Base-by-base conservation (phyloP, 1,284 basidiomycete genomes). In the Austroboletus novae-zelandiae region DNA sequence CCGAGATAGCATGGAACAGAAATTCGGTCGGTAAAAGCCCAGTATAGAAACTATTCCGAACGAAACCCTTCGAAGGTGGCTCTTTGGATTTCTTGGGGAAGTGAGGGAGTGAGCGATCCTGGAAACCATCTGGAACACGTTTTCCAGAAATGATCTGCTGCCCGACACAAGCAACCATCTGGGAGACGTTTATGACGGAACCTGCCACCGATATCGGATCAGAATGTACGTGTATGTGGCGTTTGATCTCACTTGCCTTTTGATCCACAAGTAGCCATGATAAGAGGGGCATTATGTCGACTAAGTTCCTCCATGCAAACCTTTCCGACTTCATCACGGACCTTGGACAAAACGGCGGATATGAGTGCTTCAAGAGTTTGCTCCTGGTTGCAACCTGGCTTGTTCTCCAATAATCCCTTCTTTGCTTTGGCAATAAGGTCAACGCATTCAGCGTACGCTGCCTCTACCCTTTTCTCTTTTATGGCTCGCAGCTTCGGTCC, bases 111-210 rank as follows among this genome's bases (percentile, higher is more conserved):
- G 97, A 98, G 43, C 97, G 91, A 72, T 99, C 97, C 72, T 99
- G 97, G 77, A 99, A 99, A 46, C 96, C 97, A 77, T 99, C 92
- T 1, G 94, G 94, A 8, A 99, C 95, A 84, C 97, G 97, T 68
- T 93, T 91, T 20, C 97, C 97, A 23, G 91, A 86, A 59, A 99
- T 99, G 71, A 99, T 98, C 67, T 99, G 97, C 68, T 99, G 97
- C 10, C 97, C 97, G 60, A 99, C 97, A 82, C 95, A 98, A 59
- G 97, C 97, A 52, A 99, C 97, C 97, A 99, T 99, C 74, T 99
- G 97, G 13, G 94, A 97, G 52, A 99, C 97, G 71, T 99, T 99
- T 74, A 99, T 98, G 58, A 95, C 93, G 62, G 96, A 98, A 69
- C 96, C 94, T 96, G 25, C 36, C 29, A 14, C 34, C 9, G 20